Conservation (phyloP, 495 filamentous ascomycete genomes). For the Penicillium odoratum region DNA sequence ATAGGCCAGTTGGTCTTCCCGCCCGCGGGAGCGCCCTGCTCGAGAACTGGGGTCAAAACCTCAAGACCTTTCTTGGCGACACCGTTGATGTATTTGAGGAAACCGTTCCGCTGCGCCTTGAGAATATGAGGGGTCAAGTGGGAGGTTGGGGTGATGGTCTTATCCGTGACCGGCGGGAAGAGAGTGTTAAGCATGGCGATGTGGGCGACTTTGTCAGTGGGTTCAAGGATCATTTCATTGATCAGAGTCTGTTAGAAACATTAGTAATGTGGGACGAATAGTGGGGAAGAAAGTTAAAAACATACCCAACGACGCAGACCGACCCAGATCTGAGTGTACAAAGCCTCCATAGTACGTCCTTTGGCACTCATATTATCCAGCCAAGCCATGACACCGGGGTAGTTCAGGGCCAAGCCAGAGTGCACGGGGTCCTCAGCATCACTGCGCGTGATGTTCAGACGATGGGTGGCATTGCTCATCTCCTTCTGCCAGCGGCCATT, state of each 20-base stretch:
- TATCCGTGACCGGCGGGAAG: slow-evolving; percentile 58
- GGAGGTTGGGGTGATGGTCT: slow-evolving; percentile 50
- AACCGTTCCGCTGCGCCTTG: slow-evolving; percentile 59
- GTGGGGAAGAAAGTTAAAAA: not conserved
- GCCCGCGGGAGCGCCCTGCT: slow-evolving; percentile 49
- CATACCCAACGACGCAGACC: slow-evolving; percentile 71
- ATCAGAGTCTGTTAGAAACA: slow-evolving; percentile 56
- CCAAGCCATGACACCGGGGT: slow-evolving; percentile 57
- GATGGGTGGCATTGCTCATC: slow-evolving; percentile 43
- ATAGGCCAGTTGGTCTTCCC: slow-evolving; percentile 59
- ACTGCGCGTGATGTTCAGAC: slow-evolving; percentile 44
- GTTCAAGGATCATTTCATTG: slow-evolving; percentile 66
- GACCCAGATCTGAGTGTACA: slow-evolving; percentile 67
- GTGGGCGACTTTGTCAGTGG: slow-evolving; percentile 68
- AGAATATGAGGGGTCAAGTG: slow-evolving; percentile 56
- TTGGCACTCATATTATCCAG: slow-evolving; percentile 52
- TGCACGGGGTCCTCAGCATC: slow-evolving; percentile 32
- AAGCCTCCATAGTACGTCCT: slow-evolving; percentile 55
- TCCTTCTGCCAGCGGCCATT: slow-evolving; percentile 66
- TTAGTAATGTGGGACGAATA: not conserved
- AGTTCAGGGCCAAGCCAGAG: slow-evolving; percentile 43
- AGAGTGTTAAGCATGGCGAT: slow-evolving; percentile 77
- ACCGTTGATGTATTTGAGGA: slow-evolving; percentile 64
- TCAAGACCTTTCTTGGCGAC: slow-evolving; percentile 59
- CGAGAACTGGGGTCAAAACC: slow-evolving; percentile 56